Conservation (phyloP, 768 basidiomycete genomes). For the Leccinum aurantiacum region DNA sequence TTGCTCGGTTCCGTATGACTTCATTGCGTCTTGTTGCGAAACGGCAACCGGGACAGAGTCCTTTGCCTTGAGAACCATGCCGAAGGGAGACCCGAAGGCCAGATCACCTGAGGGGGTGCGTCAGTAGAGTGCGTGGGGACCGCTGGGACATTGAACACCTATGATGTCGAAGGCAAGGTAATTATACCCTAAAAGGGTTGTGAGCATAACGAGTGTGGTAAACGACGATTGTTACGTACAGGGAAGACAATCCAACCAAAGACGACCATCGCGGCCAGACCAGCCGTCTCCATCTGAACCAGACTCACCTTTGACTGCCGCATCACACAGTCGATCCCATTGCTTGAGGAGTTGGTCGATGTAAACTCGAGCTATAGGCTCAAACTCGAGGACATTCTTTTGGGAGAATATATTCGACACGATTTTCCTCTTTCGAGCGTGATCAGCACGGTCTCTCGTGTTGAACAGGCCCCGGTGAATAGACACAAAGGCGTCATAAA, state of each 20-base stretch:
- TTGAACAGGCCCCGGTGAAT: constrained; percentile 75
- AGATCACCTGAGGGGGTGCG: constrained; percentile 48
- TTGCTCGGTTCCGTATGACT: constrained; percentile 49
- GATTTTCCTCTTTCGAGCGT: constrained; percentile 89
- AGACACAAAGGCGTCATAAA: constrained; percentile 79
- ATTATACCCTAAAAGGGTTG: constrained; percentile 46
- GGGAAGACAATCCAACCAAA: constrained; percentile 75
- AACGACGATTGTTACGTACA: constrained; percentile 44
- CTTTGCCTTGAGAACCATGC: constrained; percentile 75
- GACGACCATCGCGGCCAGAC: constrained; percentile 57
- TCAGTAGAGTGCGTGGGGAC: not conserved
- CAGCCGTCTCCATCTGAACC: constrained; percentile 65
- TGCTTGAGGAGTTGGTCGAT: constrained; percentile 61
- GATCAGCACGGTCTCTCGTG: constrained; percentile 73
- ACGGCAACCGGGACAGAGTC: constrained; percentile 72
- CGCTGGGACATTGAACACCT: constrained; percentile 35
- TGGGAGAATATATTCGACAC: constrained; percentile 83
- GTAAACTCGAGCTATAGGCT: constrained; percentile 69
- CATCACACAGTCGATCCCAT: constrained; percentile 70
- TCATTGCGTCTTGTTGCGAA: constrained; percentile 53
- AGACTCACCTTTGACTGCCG: constrained; percentile 52
- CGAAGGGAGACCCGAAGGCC: constrained; percentile 85
- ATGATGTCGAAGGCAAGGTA: constrained; percentile 77
- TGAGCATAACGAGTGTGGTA: constrained; percentile 1
- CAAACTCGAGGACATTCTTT: constrained; percentile 84